phyloP scores from a whole-genome alignment of 768 basidiomycete genomes.

The Crucibulum laeve region DNA sequence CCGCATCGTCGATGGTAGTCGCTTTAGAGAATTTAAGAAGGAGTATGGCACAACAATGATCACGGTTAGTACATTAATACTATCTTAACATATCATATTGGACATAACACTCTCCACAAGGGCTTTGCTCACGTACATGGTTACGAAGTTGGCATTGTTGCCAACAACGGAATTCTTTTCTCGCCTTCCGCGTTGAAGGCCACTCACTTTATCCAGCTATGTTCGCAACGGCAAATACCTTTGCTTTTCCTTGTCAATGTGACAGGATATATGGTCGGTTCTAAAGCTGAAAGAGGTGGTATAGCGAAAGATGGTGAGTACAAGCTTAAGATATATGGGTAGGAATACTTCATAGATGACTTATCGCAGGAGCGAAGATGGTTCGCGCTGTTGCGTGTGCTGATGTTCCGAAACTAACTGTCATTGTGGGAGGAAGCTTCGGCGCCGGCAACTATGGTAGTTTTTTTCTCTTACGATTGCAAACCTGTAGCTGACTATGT shows the following conservation, averaged over 20 bases:
- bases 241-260: constrained; percentile 93
- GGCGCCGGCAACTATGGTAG: constrained; percentile 93
- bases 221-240: constrained; percentile 87
- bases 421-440: constrained; percentile 90
- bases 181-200: constrained; percentile 92
- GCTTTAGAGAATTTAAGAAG: constrained; percentile 93
- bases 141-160: constrained; percentile 86
- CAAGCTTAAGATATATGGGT: neutral
- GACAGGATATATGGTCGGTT: constrained; percentile 97
- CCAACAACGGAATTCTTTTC: constrained; percentile 93
- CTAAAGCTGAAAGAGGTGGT: constrained; percentile 89
- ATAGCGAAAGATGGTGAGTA: constrained; percentile 84
- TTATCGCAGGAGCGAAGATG: constrained; percentile 76
- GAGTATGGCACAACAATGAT: constrained; percentile 91
- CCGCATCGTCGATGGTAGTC: constrained; percentile 86
- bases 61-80: constrained; percentile 48
- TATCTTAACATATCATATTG: neutral
- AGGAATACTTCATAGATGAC: neutral
- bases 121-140: constrained; percentile 90
- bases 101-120: constrained; percentile 26
- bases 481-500: constrained; percentile 1
- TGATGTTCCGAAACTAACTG: constrained; percentile 91
- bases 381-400: constrained; percentile 93
- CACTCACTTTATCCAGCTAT: constrained; percentile 92
- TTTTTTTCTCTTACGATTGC: constrained; percentile 12